These are phyloP conservation scores for Proliferodiscus dingleyae DNA, from an alignment of 2,329 filamentous ascomycete genomes.

Conservation along the genomic window DNA sequence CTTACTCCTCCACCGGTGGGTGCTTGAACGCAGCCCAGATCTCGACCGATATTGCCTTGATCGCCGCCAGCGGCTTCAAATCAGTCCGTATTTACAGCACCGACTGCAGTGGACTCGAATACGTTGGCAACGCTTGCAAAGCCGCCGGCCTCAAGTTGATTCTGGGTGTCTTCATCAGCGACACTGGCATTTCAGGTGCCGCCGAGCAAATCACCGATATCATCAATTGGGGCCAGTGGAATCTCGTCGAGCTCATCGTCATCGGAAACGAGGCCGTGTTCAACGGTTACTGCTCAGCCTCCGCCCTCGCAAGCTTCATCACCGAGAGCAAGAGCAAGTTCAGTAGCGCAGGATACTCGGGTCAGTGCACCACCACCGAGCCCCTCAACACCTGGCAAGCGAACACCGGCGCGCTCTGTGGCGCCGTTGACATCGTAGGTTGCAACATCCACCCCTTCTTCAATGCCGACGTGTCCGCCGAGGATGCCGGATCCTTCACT, in stretches of 20 bases:
- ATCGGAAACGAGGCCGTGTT: conserved; percentile 90
- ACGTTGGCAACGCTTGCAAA: conserved; percentile 65
- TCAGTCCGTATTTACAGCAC: conserved; percentile 82
- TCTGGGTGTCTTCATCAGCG: conserved; percentile 80
- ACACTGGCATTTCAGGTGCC: conserved; percentile 54
- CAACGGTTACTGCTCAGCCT: conserved; percentile 61
- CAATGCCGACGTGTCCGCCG: conserved; percentile 63
- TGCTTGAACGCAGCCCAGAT: conserved; percentile 64
- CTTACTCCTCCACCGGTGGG: conserved; percentile 54
- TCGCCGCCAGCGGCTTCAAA: conserved; percentile 63
- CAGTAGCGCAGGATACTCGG: conserved; percentile 61
- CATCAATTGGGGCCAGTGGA: conserved; percentile 67
- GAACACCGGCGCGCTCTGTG: conserved; percentile 60
- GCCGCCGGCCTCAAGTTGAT: conserved; percentile 71
- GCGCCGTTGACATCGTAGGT: conserved; percentile 69
- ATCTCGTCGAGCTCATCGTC: conserved; percentile 70
- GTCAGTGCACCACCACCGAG: conserved; percentile 79
- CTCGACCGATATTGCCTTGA: conserved; percentile 52
- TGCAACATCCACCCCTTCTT: conserved; percentile 95
- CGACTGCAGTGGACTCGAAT: conserved; percentile 77
- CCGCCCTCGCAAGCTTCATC: conserved; percentile 67
- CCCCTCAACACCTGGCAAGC: conserved; percentile 71
- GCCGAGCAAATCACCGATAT: conserved; percentile 66
- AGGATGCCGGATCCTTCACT: conserved; percentile 71
- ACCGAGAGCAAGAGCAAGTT: conserved; percentile 59